Base-by-base conservation (phyloP, 2,329 filamentous ascomycete species). In the Bipolaris oryzae region DNA sequence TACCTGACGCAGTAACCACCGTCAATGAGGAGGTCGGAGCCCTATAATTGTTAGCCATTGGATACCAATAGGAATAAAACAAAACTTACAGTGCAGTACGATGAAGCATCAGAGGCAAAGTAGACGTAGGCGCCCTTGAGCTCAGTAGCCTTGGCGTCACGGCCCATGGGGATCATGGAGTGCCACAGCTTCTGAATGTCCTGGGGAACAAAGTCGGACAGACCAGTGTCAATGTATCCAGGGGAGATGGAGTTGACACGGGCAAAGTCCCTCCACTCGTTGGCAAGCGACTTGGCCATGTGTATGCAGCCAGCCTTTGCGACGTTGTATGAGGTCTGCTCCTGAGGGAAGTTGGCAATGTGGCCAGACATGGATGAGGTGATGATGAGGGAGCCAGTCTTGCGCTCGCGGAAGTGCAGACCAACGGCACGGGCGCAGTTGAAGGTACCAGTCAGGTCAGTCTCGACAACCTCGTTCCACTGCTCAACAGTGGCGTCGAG, bases 381-480 rank as follows among this genome's bases (percentile, higher is more conserved):
- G 74, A 88, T 86, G 76, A 89, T 80, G 73, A 89, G 83, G 59
- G 82, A 85, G 47, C 87, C 87, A 44, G 80, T 86, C 66, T 85
- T 84, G 60, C 84, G 82, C 77, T 87, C 79, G 77, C 86, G 86
- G 83, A 88, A 89, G 78, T 95, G 89, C 53, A 88, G 84, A 33
- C 92, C 93, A n/a, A 91, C 90, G 18, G 91, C 91, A 80, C 94
- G 91, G 23, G 92, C 91, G 61, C 91, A 96, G 82, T 90, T 94
- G 77, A 89, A 92, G 37, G 89, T 89, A 11, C 92, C 93, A n/a
- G 87, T 95, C 66, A 96, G 83, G 77, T 97, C 96, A 70, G 94
- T 88, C 68, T 89, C 85, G 76, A 96, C 83, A 81, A 96, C 91
- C 76, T 87, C 85, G 73, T 92, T 87, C 73, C 87, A 86, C 72